phyloP scores from a whole-genome alignment of 2,329 filamentous ascomycete species.

The Xenoacremonium recifei region DNA sequence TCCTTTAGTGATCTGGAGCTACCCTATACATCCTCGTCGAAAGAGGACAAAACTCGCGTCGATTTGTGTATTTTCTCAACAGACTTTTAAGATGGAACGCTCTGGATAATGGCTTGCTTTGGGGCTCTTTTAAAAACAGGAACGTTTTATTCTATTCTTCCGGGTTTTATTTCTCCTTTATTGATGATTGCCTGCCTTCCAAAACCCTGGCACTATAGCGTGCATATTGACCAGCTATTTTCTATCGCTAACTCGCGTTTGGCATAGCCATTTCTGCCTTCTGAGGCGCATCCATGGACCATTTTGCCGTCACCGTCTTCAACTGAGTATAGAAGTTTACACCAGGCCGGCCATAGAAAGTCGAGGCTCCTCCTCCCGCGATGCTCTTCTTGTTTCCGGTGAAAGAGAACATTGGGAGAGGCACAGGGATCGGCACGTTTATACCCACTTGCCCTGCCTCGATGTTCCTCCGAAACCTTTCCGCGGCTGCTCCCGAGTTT shows the following conservation, averaged over 20 bases:
- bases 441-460: slow-evolving; percentile 78
- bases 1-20: too few relatives aligned
- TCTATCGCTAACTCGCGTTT: background rate
- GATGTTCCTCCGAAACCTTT: slow-evolving; percentile 70
- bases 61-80: too few relatives aligned
- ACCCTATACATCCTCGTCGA: too few relatives aligned
- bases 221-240: too few relatives aligned
- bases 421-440: slow-evolving; percentile 71
- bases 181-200: too few relatives aligned
- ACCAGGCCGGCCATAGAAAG: slow-evolving; percentile 88
- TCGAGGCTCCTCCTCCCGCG: slow-evolving; percentile 81
- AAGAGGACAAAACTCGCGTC: too few relatives aligned
- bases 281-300: slow-evolving; percentile 57
- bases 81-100: too few relatives aligned
- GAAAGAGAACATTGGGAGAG: slow-evolving; percentile 65
- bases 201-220: too few relatives aligned
- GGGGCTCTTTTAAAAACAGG: too few relatives aligned
- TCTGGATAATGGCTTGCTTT: too few relatives aligned
- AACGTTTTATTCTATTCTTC: too few relatives aligned
- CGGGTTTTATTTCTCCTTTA: too few relatives aligned
- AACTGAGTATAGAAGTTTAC: slow-evolving; percentile 87
- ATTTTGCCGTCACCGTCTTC: slow-evolving; percentile 89
- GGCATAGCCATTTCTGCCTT: slow-evolving; percentile 79
- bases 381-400: slow-evolving; percentile 78
- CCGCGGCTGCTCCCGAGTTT: slow-evolving; percentile 67